Evolutionary conservation across 768 basidiomycete genomes (phyloP), one percentile per base, ranked within the genome.

Genomic region (Kockovaella imperatae): DNA sequence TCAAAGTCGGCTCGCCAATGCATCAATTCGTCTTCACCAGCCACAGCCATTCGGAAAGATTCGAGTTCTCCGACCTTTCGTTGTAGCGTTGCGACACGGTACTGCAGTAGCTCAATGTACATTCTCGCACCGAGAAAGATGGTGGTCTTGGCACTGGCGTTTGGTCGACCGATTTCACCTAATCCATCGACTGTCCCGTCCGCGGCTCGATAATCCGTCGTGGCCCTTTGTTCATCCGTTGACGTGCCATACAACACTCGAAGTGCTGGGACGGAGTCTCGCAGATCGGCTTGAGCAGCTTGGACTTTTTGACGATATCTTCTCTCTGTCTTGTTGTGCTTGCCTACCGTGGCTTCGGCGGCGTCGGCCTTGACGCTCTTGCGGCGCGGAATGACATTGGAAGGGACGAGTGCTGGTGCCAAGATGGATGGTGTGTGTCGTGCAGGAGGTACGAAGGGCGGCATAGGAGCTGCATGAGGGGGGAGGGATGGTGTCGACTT

Each of bases 271-370:
- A 70, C 65, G 18, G 64, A 50, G 47, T 70, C 69, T 17, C 69
- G 69, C 5, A 70, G 50, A 28, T 62, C 61, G 31, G 63, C 59
- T 40, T 68, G 65, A 28, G 69, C 67, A 35, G 59, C 62, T 41
- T 70, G 67, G 20, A 70, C 69, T 48, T 70, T 70, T 36, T 60
- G 58, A 20, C 69, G 67, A 48, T 70, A 70, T 34, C 67, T 58
- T 30, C 68, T 45, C 52, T 70, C 69, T 23, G 67, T 68, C 54
- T 68, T 70, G 57, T 70, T 70, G 52, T 70, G 69, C 44, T 68
- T 67, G 35, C 65, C 67, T 5, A 62, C 61, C 3, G 50, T 35
- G 5, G 56, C 45, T 28, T n/a, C 39, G 26, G 42, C 35, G 31
- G 10, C 31, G 14, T 32, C 14, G 28, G 43, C 28, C 34, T 45